Evolutionary conservation across 805 yeast species (phyloP).

Genomic region (Metschnikowia anglica): DNA sequence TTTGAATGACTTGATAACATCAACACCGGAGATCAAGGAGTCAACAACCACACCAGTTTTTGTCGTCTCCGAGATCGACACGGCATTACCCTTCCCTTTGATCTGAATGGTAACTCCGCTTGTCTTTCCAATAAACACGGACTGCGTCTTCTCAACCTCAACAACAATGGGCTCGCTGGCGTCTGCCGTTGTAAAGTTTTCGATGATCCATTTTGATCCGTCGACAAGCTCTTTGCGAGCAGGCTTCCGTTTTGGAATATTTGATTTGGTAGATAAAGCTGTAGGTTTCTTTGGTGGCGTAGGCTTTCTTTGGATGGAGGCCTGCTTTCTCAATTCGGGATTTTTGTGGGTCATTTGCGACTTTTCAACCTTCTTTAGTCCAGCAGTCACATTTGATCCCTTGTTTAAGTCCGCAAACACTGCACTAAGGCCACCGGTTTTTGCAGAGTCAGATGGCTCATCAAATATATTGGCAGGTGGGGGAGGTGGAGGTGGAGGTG

Average conservation of each 20-base stretch:
- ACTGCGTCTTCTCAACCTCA: slow-evolving; percentile 82
- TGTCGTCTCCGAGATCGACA: slow-evolving; percentile 70
- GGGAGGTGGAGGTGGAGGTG: slow-evolving; percentile 68
- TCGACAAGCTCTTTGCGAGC: slow-evolving; percentile 70
- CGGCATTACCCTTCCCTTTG: slow-evolving; percentile 88
- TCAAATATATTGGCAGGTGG: slow-evolving; percentile 77
- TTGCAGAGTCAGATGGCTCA: slow-evolving; percentile 16
- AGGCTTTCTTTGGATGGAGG: slow-evolving; percentile 53
- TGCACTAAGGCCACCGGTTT: slow-evolving; percentile 66
- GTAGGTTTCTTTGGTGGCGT: slow-evolving; percentile 83
- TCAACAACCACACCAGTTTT: slow-evolving; percentile 80
- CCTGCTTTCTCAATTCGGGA: slow-evolving; percentile 69
- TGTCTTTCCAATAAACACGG: slow-evolving; percentile 86
- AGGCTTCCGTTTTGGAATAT: slow-evolving; percentile 38
- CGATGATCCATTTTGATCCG: slow-evolving; percentile 81
- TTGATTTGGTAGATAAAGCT: slow-evolving; percentile 47
- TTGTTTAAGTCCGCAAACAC: slow-evolving; percentile 87
- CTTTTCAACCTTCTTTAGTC: slow-evolving; percentile 87
- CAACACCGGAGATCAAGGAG: slow-evolving; percentile 81
- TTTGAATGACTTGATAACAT: slow-evolving; percentile 74
- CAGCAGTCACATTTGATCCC: slow-evolving; percentile 82
- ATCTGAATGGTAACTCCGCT: slow-evolving; percentile 70
- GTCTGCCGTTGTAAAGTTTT: slow-evolving; percentile 62
- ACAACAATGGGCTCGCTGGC: slow-evolving; percentile 56
- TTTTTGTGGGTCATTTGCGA: slow-evolving; percentile 93